Percentiles rank a stretch among this genome's conserved stretches.
Evolutionary conservation across 805 yeast genomes (phyloP).

Genomic region (Metschnikowia shivogae): DNA sequence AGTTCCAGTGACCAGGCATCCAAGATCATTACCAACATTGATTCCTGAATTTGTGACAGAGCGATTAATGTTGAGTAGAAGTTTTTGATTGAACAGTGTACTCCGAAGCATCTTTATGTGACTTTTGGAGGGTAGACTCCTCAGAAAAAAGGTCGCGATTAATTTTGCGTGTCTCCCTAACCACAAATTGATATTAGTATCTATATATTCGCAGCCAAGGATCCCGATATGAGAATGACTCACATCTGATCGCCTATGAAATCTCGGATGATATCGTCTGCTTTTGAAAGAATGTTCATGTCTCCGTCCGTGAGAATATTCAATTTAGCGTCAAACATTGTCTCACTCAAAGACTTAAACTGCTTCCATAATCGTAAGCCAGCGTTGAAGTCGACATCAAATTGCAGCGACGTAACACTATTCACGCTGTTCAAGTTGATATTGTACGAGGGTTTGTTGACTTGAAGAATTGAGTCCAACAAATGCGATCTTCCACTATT

Average conservation of each 20-base stretch:
- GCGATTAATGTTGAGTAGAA: background rate
- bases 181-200: background rate
- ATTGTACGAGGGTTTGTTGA: conserved; percentile 35
- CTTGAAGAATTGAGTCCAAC: conserved; percentile 34
- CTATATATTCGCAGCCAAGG: background rate
- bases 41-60: background rate
- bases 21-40: background rate
- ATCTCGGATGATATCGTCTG: conserved; percentile 21
- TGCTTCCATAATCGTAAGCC: conserved; percentile 36
- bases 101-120: background rate
- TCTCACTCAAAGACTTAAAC: conserved; percentile 26
- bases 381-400: conserved; percentile 26
- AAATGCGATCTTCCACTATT: conserved; percentile 29
- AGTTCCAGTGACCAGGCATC: conserved; percentile 9
- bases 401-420: conserved; percentile 31
- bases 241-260: background rate
- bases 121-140: too few species aligned
- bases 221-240: background rate
- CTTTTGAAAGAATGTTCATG: conserved; percentile 20
- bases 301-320: conserved; percentile 24
- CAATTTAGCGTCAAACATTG: conserved; percentile 25
- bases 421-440: conserved; percentile 41
- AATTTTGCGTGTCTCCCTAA: background rate
- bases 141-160: background rate
- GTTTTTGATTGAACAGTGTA: background rate